phyloP scores from a whole-genome alignment of 2,329 filamentous ascomycete genomes.

The Penicillium brevicompactum region DNA sequence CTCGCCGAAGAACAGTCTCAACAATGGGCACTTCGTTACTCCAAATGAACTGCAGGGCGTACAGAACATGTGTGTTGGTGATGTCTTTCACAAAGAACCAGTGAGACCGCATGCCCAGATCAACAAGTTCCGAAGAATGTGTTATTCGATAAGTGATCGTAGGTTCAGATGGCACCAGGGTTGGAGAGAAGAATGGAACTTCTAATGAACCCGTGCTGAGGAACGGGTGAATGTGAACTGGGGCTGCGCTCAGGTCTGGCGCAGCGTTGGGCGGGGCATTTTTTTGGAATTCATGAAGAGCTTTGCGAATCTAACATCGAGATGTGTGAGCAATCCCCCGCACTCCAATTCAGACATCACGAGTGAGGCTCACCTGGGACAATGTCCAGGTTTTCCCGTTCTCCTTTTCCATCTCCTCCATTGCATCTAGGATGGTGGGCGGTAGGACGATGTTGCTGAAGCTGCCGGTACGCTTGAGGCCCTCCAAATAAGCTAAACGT shows the following conservation, averaged over 20 bases:
- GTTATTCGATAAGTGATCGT: conserved; percentile 17
- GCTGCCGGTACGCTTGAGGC: conserved; percentile 9
- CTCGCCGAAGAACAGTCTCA: conserved; percentile 17
- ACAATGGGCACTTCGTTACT: conserved; percentile 17
- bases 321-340: neutral
- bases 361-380: conserved; percentile 5
- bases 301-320: conserved; percentile 1
- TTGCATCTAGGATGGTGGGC: conserved; percentile 12
- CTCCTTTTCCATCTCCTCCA: conserved; percentile 7
- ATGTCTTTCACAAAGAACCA: conserved; percentile 23
- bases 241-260: neutral
- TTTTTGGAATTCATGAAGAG: neutral
- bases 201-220: neutral
- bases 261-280: neutral
- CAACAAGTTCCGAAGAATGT: conserved; percentile 17
- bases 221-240: neutral
- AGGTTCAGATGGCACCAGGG: neutral
- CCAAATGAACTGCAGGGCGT: conserved; percentile 19
- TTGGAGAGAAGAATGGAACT: conserved; percentile 3
- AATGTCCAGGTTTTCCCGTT: conserved; percentile 9
- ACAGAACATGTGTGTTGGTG: conserved; percentile 18
- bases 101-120: conserved; percentile 14
- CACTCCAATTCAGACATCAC: neutral
- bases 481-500: conserved; percentile 15
- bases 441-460: conserved; percentile 15